Evolutionary conservation across 1,139 yeast species (phyloP).

Genomic region (Kodamaea derodonti): DNA sequence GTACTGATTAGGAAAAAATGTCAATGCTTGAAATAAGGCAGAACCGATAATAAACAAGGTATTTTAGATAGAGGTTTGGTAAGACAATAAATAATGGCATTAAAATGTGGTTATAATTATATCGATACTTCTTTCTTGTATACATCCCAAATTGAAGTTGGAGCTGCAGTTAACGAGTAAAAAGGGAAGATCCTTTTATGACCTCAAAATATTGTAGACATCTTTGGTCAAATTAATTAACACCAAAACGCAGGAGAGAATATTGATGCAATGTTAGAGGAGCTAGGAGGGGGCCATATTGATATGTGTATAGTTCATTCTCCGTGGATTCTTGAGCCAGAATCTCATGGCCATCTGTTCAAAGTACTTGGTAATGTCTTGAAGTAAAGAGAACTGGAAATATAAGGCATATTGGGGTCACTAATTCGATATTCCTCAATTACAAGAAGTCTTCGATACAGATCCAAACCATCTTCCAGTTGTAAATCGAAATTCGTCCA

Average conservation of each 20-base stretch:
- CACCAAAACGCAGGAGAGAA: conserved; percentile 44
- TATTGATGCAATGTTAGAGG: conserved; percentile 45
- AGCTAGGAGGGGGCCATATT: conserved; percentile 55
- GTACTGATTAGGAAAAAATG: conserved; percentile 70
- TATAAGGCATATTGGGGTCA: conserved; percentile 42
- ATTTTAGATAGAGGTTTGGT: conserved; percentile 31
- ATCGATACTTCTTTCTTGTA: conserved; percentile 65
- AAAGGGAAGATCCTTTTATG: conserved; percentile 51
- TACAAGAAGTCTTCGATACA: conserved; percentile 20
- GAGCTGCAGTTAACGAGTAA: conserved; percentile 48
- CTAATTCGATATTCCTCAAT: conserved; percentile 30
- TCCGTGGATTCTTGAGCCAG: conserved; percentile 37
- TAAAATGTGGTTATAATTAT: conserved; percentile 45
- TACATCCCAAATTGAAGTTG: conserved; percentile 61
- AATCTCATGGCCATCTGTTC: conserved; percentile 25
- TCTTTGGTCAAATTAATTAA: conserved; percentile 9
- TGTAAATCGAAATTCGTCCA: conserved; percentile 43
- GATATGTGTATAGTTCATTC: conserved; percentile 70
- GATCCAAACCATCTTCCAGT: conserved; percentile 27
- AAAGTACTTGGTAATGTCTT: conserved; percentile 35
- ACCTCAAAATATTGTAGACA: conserved; percentile 50
- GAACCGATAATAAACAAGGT: conserved; percentile 28
- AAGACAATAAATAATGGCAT: conserved; percentile 44
- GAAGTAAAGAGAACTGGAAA: conserved; percentile 37
- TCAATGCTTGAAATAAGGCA: conserved; percentile 44